Conservation (phyloP, 2,329 filamentous ascomycete species). For the Alternaria sp. region DNA sequence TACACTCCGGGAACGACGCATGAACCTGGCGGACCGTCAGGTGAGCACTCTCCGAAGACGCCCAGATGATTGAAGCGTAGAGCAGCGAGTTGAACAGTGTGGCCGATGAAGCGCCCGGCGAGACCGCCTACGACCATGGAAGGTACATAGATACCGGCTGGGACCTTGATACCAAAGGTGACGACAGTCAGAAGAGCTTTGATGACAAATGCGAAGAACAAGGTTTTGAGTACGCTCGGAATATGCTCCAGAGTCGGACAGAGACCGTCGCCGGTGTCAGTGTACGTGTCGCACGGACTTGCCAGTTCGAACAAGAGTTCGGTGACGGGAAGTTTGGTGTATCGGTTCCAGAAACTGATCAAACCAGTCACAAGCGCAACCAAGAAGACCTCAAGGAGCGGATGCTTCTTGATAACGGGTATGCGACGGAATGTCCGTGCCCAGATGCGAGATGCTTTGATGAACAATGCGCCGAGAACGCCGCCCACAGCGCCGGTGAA, state of each 20-base stretch:
- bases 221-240: constrained; percentile 72
- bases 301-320: constrained; percentile 91
- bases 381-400: constrained; percentile 84
- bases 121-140: constrained; percentile 98
- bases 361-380: constrained; percentile 86
- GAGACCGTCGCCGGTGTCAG: constrained; percentile 72
- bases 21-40: constrained; percentile 70
- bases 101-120: constrained; percentile 86
- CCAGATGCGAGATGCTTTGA: constrained; percentile 93
- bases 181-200: constrained; percentile 88
- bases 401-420: constrained; percentile 77
- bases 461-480: constrained; percentile 86
- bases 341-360: constrained; percentile 89
- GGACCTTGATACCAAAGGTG: constrained; percentile 95
- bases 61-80: constrained; percentile 73
- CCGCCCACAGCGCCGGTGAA: constrained; percentile 87
- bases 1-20: constrained; percentile 98
- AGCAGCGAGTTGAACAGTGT: constrained; percentile 81
- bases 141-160: constrained; percentile 95
- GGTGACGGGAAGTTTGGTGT: constrained; percentile 87
- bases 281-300: constrained; percentile 79
- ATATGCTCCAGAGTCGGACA: constrained; percentile 82
- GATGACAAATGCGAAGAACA: constrained; percentile 82
- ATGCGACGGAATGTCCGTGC: constrained; percentile 87
- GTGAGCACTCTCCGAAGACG: constrained; percentile 77